These are phyloP conservation scores for Yamadazyma spencermartinsiae DNA, from an alignment of 1,139 yeast genomes.

Conservation along the genomic window DNA sequence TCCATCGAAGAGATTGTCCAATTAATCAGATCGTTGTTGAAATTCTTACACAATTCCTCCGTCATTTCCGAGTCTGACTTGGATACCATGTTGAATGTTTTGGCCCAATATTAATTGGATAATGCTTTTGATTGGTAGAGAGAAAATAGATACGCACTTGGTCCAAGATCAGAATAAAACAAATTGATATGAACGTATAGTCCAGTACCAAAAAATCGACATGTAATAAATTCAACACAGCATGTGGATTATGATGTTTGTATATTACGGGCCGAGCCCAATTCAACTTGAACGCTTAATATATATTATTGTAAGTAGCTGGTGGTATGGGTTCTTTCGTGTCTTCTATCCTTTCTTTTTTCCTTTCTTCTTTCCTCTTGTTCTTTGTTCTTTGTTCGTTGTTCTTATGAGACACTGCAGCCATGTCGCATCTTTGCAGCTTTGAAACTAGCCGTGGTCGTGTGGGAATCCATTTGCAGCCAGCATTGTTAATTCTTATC, in stretches of 20 bases:
- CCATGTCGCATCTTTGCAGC: too few species aligned
- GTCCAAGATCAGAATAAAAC: too few species aligned
- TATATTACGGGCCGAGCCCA: background rate
- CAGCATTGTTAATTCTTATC: too few species aligned
- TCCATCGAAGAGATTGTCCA: slow-evolving; percentile 64
- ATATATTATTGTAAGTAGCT: background rate
- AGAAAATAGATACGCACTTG: too few species aligned
- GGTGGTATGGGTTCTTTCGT: background rate
- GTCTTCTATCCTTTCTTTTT: background rate
- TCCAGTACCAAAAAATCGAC: too few species aligned
- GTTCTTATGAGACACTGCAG: too few species aligned
- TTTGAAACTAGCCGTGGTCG: too few species aligned
- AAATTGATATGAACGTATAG: too few species aligned
- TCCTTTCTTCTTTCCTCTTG: background rate
- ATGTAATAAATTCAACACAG: too few species aligned
- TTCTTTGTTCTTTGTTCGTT: too few species aligned
- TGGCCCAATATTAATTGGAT: slow-evolving; percentile 15
- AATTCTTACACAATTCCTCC: slow-evolving; percentile 61
- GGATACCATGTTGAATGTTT: slow-evolving; percentile 26
- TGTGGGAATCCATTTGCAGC: too few species aligned
- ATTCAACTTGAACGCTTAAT: background rate
- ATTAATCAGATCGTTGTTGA: slow-evolving; percentile 60
- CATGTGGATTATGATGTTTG: background rate
- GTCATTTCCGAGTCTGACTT: slow-evolving; percentile 37
- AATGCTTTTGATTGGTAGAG: too few species aligned